These are phyloP conservation scores for Daldinia eschscholtzii DNA, from an alignment of 2,329 filamentous ascomycete species.

Conservation along the genomic window DNA sequence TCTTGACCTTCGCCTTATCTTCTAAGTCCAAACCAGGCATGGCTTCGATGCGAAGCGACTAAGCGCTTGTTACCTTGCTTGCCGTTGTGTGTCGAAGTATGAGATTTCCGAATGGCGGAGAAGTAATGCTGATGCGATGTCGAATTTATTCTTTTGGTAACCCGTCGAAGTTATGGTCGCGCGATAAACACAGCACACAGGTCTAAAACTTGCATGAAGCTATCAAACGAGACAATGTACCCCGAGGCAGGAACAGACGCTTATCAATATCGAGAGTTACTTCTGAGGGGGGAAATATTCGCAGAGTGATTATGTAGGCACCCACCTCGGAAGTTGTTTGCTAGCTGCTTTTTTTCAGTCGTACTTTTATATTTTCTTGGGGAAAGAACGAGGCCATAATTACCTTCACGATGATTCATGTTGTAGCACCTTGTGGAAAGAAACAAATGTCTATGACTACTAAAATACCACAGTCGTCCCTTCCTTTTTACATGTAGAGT, in stretches of 20 bases:
- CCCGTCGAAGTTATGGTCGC: not conserved
- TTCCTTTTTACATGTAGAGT: not conserved
- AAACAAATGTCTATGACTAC: not conserved
- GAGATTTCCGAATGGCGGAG: not conserved
- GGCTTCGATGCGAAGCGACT: not conserved
- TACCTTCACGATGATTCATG: conserved; percentile 1
- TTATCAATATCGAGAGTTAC: not conserved
- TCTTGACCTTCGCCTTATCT: not conserved
- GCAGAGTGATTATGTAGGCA: not conserved
- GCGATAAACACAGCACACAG: not conserved
- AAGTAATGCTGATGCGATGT: not conserved
- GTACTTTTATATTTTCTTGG: not conserved
- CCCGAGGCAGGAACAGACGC: not conserved
- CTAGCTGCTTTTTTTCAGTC: not conserved
- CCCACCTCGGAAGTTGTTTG: conserved; percentile 2
- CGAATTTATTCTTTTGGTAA: conserved; percentile 1
- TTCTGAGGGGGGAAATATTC: not conserved
- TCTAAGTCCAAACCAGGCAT: not conserved
- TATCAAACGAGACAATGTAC: conserved; percentile 2
- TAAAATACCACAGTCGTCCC: not conserved
- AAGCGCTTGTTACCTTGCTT: not conserved
- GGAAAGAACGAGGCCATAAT: not conserved
- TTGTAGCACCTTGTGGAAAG: not conserved
- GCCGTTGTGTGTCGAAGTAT: not conserved
- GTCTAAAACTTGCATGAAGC: conserved; percentile 13